Evolutionary conservation across 2,329 filamentous ascomycete species (phyloP).

Genomic region (Fusarium staphyleae): DNA sequence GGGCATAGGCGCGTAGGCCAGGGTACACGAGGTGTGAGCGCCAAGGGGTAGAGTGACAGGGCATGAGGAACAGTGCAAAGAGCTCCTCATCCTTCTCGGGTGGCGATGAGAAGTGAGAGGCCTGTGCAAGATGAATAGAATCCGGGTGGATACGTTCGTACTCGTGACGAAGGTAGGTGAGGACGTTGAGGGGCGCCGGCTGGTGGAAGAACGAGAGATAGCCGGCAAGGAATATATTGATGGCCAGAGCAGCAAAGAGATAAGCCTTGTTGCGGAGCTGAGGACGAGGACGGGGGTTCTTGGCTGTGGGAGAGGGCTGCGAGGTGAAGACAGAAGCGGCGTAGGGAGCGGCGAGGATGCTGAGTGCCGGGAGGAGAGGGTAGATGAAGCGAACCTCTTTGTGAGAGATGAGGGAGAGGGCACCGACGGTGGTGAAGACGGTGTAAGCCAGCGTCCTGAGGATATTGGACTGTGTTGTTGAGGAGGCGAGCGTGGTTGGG

Average conservation of each 20-base stretch:
- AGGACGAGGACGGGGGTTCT: constrained; percentile 40
- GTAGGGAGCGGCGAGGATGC: constrained; percentile 76
- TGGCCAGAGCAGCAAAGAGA: constrained; percentile 63
- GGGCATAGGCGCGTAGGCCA: constrained; percentile 77
- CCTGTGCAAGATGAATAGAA: constrained; percentile 33
- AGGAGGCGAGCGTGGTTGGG: constrained; percentile 44
- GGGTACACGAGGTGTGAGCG: constrained; percentile 84
- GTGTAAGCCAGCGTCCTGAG: constrained; percentile 60
- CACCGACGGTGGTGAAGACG: constrained; percentile 64
- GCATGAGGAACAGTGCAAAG: constrained; percentile 85
- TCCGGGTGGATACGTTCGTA: constrained; percentile 66
- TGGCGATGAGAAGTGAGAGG: constrained; percentile 37
- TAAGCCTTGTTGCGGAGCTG: constrained; percentile 60
- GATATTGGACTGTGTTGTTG: constrained; percentile 45
- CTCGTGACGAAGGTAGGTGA: constrained; percentile 76
- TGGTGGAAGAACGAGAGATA: constrained; percentile 84
- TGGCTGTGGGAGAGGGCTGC: constrained; percentile 35
- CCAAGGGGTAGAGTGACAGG: constrained; percentile 97
- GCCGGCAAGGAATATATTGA: constrained; percentile 74
- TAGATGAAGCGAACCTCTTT: constrained; percentile 99
- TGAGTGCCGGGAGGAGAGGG: constrained; percentile 85
- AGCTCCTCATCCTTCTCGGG: constrained; percentile 51
- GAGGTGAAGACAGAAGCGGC: constrained; percentile 69
- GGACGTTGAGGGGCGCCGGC: constrained; percentile 76
- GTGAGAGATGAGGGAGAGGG: constrained; percentile 83